Percentiles rank a stretch among this genome's conserved stretches.
These are phyloP conservation scores for Eucommia ulmoides DNA, from an alignment of 257 asterid species.

Conservation along the genomic window DNA sequence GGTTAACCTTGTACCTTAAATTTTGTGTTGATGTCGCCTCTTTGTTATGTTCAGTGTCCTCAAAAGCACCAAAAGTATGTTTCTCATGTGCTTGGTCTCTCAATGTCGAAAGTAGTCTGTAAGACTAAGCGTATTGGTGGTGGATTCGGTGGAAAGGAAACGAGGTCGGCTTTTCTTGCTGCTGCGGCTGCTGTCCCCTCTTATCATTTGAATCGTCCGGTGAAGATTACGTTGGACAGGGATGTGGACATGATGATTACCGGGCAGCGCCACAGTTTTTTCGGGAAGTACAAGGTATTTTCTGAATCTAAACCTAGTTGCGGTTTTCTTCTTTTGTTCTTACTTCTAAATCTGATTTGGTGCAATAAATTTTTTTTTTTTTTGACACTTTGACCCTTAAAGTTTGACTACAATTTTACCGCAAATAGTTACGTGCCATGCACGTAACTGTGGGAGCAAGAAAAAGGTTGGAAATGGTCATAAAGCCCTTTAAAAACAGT, in stretches of 20 bases:
- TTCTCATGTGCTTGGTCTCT: conserved; percentile 74
- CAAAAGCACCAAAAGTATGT: conserved; percentile 91
- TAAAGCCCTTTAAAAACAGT: too few relatives aligned
- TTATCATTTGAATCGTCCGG: conserved; percentile 77
- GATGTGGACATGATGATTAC: conserved; percentile 87
- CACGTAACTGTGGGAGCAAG: too few relatives aligned
- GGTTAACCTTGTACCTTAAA: too few relatives aligned
- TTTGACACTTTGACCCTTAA: too few relatives aligned
- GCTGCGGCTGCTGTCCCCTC: conserved; percentile 82
- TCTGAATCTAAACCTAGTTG: too few relatives aligned
- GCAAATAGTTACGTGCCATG: too few relatives aligned
- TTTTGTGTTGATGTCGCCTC: neutral
- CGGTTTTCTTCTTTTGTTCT: too few relatives aligned
- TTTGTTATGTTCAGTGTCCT: conserved; percentile 46
- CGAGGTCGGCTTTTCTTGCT: conserved; percentile 75
- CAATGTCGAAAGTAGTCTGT: conserved; percentile 98
- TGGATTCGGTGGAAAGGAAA: conserved; percentile 98
- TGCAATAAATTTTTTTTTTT: too few relatives aligned
- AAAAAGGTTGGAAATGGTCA: too few relatives aligned
- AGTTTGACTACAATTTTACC: too few relatives aligned
- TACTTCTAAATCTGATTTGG: too few relatives aligned
- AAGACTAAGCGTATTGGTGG: conserved; percentile 96
- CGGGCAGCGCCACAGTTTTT: conserved; percentile 93
- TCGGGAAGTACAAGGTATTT: conserved; percentile 83
- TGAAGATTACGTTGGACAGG: conserved; percentile 74